Evolutionary conservation across 2,329 filamentous ascomycete genomes (phyloP), one percentile per base, ranked within the genome.

Genomic region (Fusarium continuum): DNA sequence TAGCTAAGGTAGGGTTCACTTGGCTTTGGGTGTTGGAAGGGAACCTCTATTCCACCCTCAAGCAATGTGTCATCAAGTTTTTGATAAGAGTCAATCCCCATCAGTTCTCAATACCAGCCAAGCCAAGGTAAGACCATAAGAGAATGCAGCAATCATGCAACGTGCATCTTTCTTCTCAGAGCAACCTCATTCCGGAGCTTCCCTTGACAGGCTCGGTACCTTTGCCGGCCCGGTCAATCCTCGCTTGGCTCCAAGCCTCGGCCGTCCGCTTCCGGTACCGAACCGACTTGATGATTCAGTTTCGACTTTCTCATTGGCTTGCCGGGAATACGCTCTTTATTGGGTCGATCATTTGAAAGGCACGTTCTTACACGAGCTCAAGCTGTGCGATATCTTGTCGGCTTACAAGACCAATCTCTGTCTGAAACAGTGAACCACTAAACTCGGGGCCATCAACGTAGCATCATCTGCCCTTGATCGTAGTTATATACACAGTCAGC

Each of bases 261-360:
- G 50, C 34, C 55, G 25, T 45, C 50, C 51, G 32, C 20, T 53
- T 61, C 55, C 61, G 36, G 41, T 39, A 31, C 55, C 55, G 60
- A 65, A 32, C 45, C 45, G 40, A 44, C 41, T 22, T 44, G 31
- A 58, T 45, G 26, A 40, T 31, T 38, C 17, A 6, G 20, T 39
- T 16, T 29, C 29, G 8, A 17, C 17, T 19, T 40, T 59, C 3
- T 34, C 38, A 44, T 59, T 53, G 45, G 45, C 22, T 35, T 19
- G 16, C 22, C 20, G n/a, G 25, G 16, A 28, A 29, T 55, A 11
- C 26, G 8, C n/a, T 34, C 32, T 22, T 10, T 14, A 10, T 16
- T 35, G 32, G 16, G 13, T 19, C 16, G 16, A 22, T 22, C 11
- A 13, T n/a, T n/a, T 22, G 10, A 23, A 38, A 13, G 11, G 22